Conservation (phyloP, 192 early-diverging fungal species). For the Coemansia sp. region DNA sequence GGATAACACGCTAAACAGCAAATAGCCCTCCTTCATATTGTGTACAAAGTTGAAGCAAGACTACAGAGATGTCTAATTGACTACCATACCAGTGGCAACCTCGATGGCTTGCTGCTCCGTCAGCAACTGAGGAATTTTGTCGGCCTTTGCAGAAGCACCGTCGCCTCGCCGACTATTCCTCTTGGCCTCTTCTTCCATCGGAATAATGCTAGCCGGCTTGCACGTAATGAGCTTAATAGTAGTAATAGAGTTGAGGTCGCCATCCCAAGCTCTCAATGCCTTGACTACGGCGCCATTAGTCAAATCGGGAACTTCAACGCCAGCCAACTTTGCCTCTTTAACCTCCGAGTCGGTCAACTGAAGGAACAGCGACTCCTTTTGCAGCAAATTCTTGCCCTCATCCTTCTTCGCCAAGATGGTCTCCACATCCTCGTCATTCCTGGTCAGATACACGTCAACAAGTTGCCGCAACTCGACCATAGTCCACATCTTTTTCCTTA, state of each 20-base stretch:
- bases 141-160: background rate
- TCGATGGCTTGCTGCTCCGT: conserved; percentile 22
- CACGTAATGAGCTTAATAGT: conserved; percentile 41
- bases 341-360: conserved; percentile 24
- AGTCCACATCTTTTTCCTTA: conserved; percentile 47
- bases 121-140: conserved; percentile 2
- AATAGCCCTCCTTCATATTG: background rate
- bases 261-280: conserved; percentile 42
- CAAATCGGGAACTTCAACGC: conserved; percentile 43
- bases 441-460: conserved; percentile 54
- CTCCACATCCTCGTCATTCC: conserved; percentile 63
- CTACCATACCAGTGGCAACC: conserved; percentile 30
- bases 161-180: background rate
- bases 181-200: conserved; percentile 1
- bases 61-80: conserved; percentile 5
- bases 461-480: conserved; percentile 17
- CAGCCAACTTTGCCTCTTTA: conserved; percentile 33
- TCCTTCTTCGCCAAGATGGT: conserved; percentile 40
- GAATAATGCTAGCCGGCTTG: conserved; percentile 23
- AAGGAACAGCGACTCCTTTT: conserved; percentile 37
- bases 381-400: conserved; percentile 39
- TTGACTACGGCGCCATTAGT: conserved; percentile 36
- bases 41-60: background rate
- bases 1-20: background rate
- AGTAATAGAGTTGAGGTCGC: conserved; percentile 48